Evolutionary conservation across 2,329 filamentous ascomycete genomes (phyloP), one percentile per base, ranked within the genome.

Genomic region (Hypoxylon sp.): DNA sequence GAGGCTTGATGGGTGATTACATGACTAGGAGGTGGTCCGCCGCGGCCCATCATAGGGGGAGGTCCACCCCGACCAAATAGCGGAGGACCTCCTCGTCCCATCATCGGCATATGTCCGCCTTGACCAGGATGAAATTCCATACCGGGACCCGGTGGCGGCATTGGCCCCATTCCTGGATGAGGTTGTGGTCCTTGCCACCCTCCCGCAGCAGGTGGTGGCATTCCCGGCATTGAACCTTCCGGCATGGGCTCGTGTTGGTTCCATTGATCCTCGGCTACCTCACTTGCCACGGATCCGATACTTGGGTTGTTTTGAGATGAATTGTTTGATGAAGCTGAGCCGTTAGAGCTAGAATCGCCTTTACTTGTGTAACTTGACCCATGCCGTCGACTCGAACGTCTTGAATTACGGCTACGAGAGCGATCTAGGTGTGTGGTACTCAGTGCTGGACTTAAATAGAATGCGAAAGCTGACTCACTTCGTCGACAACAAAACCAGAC

Each of bases 401-500:
- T 64, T 11, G 68, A 70, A 32, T 59, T 49, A 48, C 62, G 70
- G 14, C 72, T 63, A 5, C 49, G 51, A 4, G 50, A 52, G 5
- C 62, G 56, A 30, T 58, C 74, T 76, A 60, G 4, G 23, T 9
- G 11, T 10, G 36, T 28, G 38, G 13, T 9, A 21, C 13, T 65
- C 49, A 65, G 58, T 17, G 6, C n/a, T 25, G 6, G 21, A 43
- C 7, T 14, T 10, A 6, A n/a, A 2, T 3, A 14, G 23, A 10
- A 41, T 5, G 7, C 30, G 7, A 34, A 30, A 38, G 14, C 11
- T 5, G 11, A 58, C 68, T 66, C 38, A 75, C 75, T 67, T 70
- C 66, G 71, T 10, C 74, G 67, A 38, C 69, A 75, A 38, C 68
- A 76, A 23, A 73, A 45, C 74, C 74, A 76, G 32, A 73, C 9